Evolutionary conservation across 306 rosid species (phyloP), one percentile per base, ranked within the genome.

Genomic region (Prunus fruticosa): DNA sequence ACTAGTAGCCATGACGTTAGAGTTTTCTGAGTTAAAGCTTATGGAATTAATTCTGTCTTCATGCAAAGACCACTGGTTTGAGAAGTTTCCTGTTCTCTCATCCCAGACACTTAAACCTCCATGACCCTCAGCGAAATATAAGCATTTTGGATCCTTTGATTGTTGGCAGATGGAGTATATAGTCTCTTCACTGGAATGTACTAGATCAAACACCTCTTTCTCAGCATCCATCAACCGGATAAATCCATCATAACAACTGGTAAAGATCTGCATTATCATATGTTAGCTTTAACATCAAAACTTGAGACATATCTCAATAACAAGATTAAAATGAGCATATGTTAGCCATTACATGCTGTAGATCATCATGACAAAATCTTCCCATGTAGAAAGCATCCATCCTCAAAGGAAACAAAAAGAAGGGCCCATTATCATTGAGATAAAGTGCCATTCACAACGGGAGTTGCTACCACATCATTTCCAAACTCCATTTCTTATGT

Each of bases 161-260:
- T 83, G 90, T 52, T 90, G 97, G 20, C 91, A 76, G 32, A 90
- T 88, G 14, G 90, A 69, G 80, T 66, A 89, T 79, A 95, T 79
- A 25, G 76, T 23, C 25, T 82, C 73, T 52, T 87, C 89, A 71
- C 89, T 28, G 10, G 78, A 78, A 78, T 81, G 82, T 11, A 90
- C 79, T 61, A 92, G 76, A 83, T 95, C 90, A 87, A 95, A 95
- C 45, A 85, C 78, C 89, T 88, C 96, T 85, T 84, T 95, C 86
- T 90, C 97, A 9, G 86, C 96, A 83, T 95, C 99, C 99, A 95
- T 89, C 49, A 80, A 25, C 73, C 93, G 82, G 78, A 95, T 54
- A 64, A 77, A 57, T 67, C 99, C 99, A 65, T 90, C 89, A 81
- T 90, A 89, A 69, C 96, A 92, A 80, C 93, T 84, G 50, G 91